Evolutionary conservation across 2,329 filamentous ascomycete genomes (phyloP), one percentile per base, ranked within the genome.

Genomic region (Pestalotiopsis sp.): DNA sequence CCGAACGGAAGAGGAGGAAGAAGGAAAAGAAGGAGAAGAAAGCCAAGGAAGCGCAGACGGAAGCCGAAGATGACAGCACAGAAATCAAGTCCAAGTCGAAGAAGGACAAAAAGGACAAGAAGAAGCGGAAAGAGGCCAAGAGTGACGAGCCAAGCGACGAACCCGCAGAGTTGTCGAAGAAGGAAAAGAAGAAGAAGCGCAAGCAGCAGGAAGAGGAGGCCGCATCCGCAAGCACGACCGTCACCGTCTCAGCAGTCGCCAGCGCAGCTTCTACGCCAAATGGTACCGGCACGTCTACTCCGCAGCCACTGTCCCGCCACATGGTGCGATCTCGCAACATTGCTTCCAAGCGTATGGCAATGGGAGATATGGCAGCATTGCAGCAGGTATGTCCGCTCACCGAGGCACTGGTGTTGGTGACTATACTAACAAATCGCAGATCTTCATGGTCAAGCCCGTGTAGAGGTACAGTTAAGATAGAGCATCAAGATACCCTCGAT

Each of bases 341-440:
- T 75, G 92, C 92, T 68, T 93, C 96, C 75, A 98, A 98, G 84
- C 91, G 90, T 75, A 89, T 91, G 83, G 94, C 95, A 2, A 88
- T 94, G 69, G 87, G 94, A 83, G 93, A 98, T 79, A 87, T 91
- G 63, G 90, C 92, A 76, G 93, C 94, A 14, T 81, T 98, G 76
- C 95, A 95, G 79, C 94, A 98, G 90, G 93, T 95, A 82, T 79
- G 83, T 6, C 12, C 7, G 9, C 12, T 20, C 63, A 1, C 14
- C 27, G 17, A 45, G 7, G 27, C 23, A 3, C 17, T 20, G 38
- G 2, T 45, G 20, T 4, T 23, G 9, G 17, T 4, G n/a, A 11
- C 13, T 1, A 70, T 68, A 61, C 75, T 77, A 71, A 77, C 61
- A 17, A 39, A 4, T 6, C 2, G 11, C 59, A 79, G 77, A 79